phyloP scores from a whole-genome alignment of 2,329 filamentous ascomycete species.

The Dactylellina drechsleri region DNA sequence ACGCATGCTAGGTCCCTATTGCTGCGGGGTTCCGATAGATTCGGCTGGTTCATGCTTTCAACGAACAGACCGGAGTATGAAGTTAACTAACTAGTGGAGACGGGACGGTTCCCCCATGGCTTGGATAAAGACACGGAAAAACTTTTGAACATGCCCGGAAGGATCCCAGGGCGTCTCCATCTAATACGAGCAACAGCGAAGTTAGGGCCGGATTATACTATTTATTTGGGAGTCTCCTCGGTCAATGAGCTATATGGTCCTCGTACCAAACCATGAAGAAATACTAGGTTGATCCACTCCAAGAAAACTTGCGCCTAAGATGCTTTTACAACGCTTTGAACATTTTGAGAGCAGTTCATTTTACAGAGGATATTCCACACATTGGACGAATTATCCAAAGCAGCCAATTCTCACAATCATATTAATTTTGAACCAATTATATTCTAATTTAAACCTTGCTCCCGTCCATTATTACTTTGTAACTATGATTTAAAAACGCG shows the following conservation, averaged over 20 bases:
- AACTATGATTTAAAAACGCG: slow-evolving; percentile 51
- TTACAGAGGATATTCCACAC: slow-evolving; percentile 42
- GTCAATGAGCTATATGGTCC: slow-evolving; percentile 1
- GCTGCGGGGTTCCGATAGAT: slow-evolving; percentile 35
- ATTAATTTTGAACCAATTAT: slow-evolving; percentile 45
- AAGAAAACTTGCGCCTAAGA: slow-evolving; percentile 27
- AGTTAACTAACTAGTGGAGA: slow-evolving; percentile 33
- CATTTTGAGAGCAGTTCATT: slow-evolving; percentile 13
- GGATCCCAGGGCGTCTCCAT: slow-evolving; percentile 31
- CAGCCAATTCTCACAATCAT: slow-evolving; percentile 36
- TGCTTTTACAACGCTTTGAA: slow-evolving; percentile 20
- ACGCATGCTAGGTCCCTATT: slow-evolving; percentile 33
- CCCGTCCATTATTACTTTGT: slow-evolving; percentile 45
- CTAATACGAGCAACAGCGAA: slow-evolving; percentile 44
- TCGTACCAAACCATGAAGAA: slow-evolving; percentile 34
- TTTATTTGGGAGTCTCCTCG: no score
- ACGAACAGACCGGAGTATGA: slow-evolving; percentile 39
- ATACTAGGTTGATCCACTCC: slow-evolving; percentile 44
- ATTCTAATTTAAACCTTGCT: slow-evolving; percentile 43
- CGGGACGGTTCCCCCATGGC: slow-evolving; percentile 33
- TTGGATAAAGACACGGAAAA: slow-evolving; percentile 53
- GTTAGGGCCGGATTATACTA: slow-evolving; percentile 2
- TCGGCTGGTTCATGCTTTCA: slow-evolving; percentile 24
- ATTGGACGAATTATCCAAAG: slow-evolving; percentile 50
- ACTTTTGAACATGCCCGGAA: slow-evolving; percentile 39